A percentile compares a stretch with the other conserved stretches of the same genome.
phyloP scores from a whole-genome alignment of 169 alveolate genomes.

The Plasmodium billcollinsi region DNA sequence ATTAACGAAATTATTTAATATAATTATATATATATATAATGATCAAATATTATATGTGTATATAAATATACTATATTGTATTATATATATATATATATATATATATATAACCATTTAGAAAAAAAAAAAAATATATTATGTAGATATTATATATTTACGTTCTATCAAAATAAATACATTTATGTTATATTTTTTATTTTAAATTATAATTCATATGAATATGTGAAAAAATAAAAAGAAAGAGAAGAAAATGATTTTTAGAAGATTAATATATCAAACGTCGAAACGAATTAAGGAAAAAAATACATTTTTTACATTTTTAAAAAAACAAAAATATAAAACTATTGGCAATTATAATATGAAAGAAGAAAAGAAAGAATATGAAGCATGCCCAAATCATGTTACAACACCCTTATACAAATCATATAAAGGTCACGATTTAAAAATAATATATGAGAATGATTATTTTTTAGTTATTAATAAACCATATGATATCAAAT shows the following conservation, averaged over 20 bases:
- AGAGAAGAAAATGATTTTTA: conserved; percentile 47
- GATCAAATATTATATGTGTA: background rate
- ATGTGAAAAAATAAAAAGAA: conserved; percentile 4
- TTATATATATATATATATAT: background rate
- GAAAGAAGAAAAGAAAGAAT: background rate
- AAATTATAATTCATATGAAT: no score
- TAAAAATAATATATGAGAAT: conserved; percentile 66
- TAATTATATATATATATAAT: no score
- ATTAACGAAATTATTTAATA: no score
- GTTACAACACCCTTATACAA: conserved; percentile 28
- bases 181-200: no score
- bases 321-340: conserved; percentile 7
- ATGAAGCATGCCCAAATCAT: background rate
- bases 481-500: conserved; percentile 72
- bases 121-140: no score
- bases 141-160: conserved; percentile 7
- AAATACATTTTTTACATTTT: conserved; percentile 1
- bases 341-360: background rate
- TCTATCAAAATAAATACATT: background rate
- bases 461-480: conserved; percentile 55
- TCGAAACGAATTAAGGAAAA: conserved; percentile 32
- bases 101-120: background rate
- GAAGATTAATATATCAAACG: conserved; percentile 9
- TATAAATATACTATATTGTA: background rate
- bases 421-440: conserved; percentile 57